Percentiles rank a stretch among this genome's conserved stretches.
Conservation (phyloP, 139 green algal species). For the Mesostigma viride region DNA sequence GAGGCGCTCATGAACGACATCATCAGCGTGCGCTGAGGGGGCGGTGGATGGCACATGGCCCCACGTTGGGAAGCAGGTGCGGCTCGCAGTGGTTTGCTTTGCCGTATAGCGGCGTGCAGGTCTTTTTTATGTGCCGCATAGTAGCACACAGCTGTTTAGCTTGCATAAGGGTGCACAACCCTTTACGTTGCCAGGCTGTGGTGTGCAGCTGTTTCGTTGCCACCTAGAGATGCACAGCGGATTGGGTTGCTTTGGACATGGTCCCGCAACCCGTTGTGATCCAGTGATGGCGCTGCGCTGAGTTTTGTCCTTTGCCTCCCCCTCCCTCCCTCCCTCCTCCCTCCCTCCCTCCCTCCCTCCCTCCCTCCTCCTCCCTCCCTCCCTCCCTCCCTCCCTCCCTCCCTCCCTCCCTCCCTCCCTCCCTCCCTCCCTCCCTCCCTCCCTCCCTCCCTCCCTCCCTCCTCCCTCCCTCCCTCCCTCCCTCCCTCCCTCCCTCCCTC, state of each 20-base stretch:
- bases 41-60: too few species aligned
- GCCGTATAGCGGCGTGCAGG: too few species aligned
- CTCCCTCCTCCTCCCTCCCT: neutral
- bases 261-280: neutral
- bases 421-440: neutral
- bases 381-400: neutral
- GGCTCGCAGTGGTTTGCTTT: too few species aligned
- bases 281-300: neutral
- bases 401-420: neutral
- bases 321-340: neutral
- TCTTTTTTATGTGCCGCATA: neutral
- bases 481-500: neutral
- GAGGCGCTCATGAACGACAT: too few species aligned
- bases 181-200: neutral
- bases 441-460: neutral
- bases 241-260: neutral
- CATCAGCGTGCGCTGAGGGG: too few species aligned
- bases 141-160: neutral
- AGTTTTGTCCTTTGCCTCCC: neutral
- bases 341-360: neutral
- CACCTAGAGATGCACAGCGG: neutral
- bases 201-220: neutral
- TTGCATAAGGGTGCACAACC: neutral
- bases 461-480: neutral
- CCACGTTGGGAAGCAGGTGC: too few species aligned